Evolutionary conservation across 352 stramenopile species (phyloP), one percentile per base, ranked within the genome.

Genomic region (Pythium aristosporum): DNA sequence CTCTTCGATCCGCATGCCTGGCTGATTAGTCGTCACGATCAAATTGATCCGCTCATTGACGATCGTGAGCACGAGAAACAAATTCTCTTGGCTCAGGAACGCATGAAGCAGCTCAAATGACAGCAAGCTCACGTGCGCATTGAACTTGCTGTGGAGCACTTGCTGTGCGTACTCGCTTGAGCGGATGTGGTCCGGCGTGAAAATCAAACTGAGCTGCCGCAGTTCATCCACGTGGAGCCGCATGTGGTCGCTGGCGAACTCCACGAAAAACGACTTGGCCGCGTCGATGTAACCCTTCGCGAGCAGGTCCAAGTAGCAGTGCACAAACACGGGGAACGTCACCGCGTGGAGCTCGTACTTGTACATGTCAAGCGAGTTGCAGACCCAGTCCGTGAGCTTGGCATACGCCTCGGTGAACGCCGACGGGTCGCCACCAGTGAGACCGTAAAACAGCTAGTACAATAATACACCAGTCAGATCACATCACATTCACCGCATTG

Each of bases 281-380:
- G 74, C 64, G 4, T 86, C 73, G 4, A 65, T 44, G 23, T 76
- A 89, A 0, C 84, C 86, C 51, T 92, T 92, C 5, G 72, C 62
- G n/a, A 92, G 60, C 25, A 94, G 68, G 57, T 94, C 86, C 39
- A 94, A 64, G 63, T 86, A 93, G 65, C 80, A 91, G 71, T 93
- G 86, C 48, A 91, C 82, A 57, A 92, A 94, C 54, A 94, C 65
- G 37, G 86, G 86, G 36, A 89, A 94, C 34, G 80, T 72, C 44
- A 94, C 76, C 0, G 77, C 80, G 58, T 94, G 84, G 47, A 94
- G 68, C 65, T 94, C 86, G 67, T 84, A 89, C 57, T 89, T 89
- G 69, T 92, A 92, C 82, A 92, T 89, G 55, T 94, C 86, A 13
- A 94, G 68, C 63, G 86, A 89, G 65, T 92, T 92, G 69, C 79